phyloP scores from a whole-genome alignment of 129 eudicot species.

The Saposhnikovia divaricata region DNA sequence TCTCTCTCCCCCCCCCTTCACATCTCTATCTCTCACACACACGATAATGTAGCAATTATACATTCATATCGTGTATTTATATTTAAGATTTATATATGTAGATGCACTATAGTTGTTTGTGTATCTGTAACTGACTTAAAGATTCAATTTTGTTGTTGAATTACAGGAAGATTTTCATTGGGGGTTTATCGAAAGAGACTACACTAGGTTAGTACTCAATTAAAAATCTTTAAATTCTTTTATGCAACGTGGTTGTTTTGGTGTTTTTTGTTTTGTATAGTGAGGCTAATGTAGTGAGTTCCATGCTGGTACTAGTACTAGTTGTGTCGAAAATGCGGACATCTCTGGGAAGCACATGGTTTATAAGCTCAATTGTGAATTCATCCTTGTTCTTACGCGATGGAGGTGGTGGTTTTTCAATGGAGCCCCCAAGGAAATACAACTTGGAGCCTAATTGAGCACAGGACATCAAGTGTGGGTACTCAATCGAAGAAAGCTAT shows the following conservation, averaged over 20 bases:
- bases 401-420: too few relatives aligned
- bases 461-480: too few relatives aligned
- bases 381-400: too few relatives aligned
- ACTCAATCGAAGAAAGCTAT: too few relatives aligned
- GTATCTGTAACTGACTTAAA: background rate
- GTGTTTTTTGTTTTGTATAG: background rate
- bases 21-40: background rate
- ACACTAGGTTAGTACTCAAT: slow-evolving; percentile 40
- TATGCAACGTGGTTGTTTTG: background rate
- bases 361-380: too few relatives aligned
- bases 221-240: background rate
- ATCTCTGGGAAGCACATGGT: too few relatives aligned
- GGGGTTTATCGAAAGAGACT: slow-evolving; percentile 80
- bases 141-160: background rate
- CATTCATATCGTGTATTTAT: background rate
- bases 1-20: background rate
- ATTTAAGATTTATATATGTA: background rate
- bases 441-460: too few relatives aligned
- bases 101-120: background rate
- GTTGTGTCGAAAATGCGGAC: too few relatives aligned
- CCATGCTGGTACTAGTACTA: too few relatives aligned
- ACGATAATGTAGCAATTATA: background rate
- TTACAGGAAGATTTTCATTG: slow-evolving; percentile 81
- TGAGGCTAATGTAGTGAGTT: background rate
- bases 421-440: too few relatives aligned